Conservation (phyloP, 1,284 basidiomycete species). For the Sporisorium scitamineum region DNA sequence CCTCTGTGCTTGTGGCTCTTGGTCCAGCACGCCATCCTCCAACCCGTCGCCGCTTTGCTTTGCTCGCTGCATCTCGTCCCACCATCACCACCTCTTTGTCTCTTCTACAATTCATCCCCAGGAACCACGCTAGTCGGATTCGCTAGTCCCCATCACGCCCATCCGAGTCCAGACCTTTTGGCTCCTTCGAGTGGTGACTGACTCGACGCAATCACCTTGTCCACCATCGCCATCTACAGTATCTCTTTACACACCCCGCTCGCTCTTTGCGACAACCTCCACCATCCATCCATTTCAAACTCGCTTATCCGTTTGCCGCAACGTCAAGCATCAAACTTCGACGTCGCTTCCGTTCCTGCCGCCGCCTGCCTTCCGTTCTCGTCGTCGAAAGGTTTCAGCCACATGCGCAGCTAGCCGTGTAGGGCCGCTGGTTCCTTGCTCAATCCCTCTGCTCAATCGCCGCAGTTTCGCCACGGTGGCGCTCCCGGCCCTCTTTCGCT, state of each 20-base stretch:
- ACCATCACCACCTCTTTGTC: not conserved
- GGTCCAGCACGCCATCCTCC: slow-evolving; percentile 9
- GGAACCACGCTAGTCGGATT: slow-evolving; percentile 33
- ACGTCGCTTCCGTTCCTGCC: not conserved
- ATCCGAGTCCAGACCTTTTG: slow-evolving; percentile 12
- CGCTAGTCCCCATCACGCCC: not conserved
- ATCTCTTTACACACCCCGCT: not conserved
- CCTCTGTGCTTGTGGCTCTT: not conserved
- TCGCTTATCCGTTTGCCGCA: slow-evolving; percentile 5
- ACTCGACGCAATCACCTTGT: not conserved
- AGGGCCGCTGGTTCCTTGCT: slow-evolving; percentile 3
- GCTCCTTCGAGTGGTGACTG: not conserved
- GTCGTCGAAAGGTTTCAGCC: slow-evolving; percentile 10
- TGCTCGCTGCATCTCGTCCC: not conserved
- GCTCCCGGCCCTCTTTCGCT: too few species aligned
- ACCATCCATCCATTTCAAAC: slow-evolving; percentile 2
- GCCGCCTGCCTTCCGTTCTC: not conserved
- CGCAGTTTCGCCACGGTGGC: not conserved
- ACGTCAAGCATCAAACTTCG: not conserved
- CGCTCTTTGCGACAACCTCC: not conserved
- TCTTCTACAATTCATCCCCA: slow-evolving; percentile 3
- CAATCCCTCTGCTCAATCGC: not conserved
- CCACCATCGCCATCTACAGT: not conserved
- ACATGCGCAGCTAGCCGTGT: slow-evolving; percentile 11
- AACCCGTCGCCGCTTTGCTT: not conserved